Evolutionary conservation across 2,329 filamentous ascomycete species (phyloP).

Genomic region (Phialophora chinensis): DNA sequence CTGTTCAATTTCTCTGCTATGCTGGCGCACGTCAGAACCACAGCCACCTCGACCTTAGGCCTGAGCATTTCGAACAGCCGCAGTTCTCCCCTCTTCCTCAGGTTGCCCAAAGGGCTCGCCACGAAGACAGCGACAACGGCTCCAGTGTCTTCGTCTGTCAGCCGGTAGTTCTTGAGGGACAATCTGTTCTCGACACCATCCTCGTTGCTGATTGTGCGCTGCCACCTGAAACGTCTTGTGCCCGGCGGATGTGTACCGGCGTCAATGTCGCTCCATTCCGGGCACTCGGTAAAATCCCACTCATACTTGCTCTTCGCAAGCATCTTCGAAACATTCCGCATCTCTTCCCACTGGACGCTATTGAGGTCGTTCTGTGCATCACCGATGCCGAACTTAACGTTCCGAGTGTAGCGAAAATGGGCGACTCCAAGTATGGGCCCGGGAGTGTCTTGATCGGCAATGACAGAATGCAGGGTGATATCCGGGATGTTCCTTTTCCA

Average conservation of each 20-base stretch:
- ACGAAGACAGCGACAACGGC: conserved; percentile 15
- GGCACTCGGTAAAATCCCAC: conserved; percentile 8
- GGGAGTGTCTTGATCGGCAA: background rate
- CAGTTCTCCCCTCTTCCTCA: conserved; percentile 9
- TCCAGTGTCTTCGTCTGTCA: conserved; percentile 13
- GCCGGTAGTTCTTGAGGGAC: conserved; percentile 10
- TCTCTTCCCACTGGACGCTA: conserved; percentile 15
- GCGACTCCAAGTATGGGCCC: conserved; percentile 9
- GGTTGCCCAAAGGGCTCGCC: background rate
- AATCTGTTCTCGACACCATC: conserved; percentile 10
- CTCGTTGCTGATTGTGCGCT: background rate
- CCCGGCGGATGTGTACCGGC: background rate
- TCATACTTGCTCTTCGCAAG: background rate
- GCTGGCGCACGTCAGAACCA: conserved; percentile 15
- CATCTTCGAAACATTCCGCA: conserved; percentile 6
- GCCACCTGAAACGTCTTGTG: conserved; percentile 16
- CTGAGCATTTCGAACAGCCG: conserved; percentile 13
- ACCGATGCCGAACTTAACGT: conserved; percentile 13
- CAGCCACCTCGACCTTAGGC: background rate
- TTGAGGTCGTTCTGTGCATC: conserved; percentile 4
- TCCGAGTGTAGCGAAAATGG: conserved; percentile 12
- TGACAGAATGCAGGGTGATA: conserved; percentile 12
- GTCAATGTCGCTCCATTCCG: background rate
- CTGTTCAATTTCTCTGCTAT: conserved; percentile 11
- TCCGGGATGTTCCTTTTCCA: conserved; percentile 12